Percentiles rank a stretch among this genome's conserved stretches.
Conservation (phyloP, 2,329 filamentous ascomycete species). For the Stenocarpella maydis region DNA sequence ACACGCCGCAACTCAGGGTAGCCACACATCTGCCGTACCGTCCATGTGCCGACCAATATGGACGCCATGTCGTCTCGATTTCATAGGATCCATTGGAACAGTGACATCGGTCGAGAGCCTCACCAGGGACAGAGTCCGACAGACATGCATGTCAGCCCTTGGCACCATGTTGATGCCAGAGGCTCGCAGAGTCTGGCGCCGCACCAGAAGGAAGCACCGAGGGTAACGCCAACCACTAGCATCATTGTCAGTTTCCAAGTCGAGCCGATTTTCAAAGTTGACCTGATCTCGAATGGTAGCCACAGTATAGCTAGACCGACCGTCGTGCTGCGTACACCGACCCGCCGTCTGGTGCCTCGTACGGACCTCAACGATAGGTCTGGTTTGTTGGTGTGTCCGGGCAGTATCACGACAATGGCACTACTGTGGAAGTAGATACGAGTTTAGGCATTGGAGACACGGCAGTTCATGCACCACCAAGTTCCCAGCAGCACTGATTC, state of each 20-base stretch:
- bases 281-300: neutral
- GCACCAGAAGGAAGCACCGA: neutral
- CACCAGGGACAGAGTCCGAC: no score
- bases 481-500: neutral
- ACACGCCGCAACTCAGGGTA: neutral
- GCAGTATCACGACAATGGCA: neutral
- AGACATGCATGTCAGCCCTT: neutral
- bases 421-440: neutral
- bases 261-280: neutral
- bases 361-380: neutral
- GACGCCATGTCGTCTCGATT: neutral
- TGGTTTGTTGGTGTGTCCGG: neutral
- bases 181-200: neutral
- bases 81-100: neutral
- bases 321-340: neutral
- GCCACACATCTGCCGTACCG: neutral
- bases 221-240: neutral
- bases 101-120: neutral
- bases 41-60: neutral
- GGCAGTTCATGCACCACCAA: neutral
- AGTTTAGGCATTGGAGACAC: no score
- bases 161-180: neutral
- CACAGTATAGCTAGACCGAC: neutral
- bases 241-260: neutral
- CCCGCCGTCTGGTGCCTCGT: neutral